Evolutionary conservation across 768 basidiomycete genomes (phyloP).

Genomic region (Lentinus tigrinus): DNA sequence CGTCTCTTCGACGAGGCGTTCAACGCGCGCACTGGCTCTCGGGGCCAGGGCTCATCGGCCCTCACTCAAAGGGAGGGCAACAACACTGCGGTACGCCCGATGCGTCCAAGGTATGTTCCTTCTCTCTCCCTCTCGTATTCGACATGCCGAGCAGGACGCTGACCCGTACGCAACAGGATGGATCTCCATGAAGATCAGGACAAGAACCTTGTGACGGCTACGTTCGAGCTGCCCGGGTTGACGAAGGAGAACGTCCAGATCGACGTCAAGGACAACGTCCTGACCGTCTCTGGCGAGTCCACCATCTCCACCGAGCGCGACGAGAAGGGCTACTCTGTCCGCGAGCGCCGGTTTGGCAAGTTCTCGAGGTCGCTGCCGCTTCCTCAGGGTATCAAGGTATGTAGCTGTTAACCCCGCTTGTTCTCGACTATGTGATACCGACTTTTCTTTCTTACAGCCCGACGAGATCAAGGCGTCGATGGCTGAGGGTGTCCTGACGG

Average conservation of each 20-base stretch:
- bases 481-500: constrained; percentile 45
- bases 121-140: not conserved
- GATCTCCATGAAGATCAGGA: constrained; percentile 46
- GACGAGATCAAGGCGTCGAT: constrained; percentile 42
- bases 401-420: not conserved
- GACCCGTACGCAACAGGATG: constrained; percentile 35
- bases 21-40: constrained; percentile 2
- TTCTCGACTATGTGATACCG: not conserved
- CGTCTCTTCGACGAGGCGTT: constrained; percentile 44
- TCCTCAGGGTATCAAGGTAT: constrained; percentile 28
- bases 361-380: constrained; percentile 26
- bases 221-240: constrained; percentile 57
- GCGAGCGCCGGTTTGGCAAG: constrained; percentile 28
- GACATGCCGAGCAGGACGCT: not conserved
- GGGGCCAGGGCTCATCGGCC: not conserved
- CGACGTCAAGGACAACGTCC: constrained; percentile 47
- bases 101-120: constrained; percentile 22
- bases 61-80: constrained; percentile 1
- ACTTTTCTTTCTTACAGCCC: constrained; percentile 8
- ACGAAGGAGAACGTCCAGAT: constrained; percentile 49
- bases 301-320: constrained; percentile 34
- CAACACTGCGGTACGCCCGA: constrained; percentile 5
- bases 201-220: constrained; percentile 47
- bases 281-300: constrained; percentile 51
- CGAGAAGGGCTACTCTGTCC: constrained; percentile 33